phyloP scores from a whole-genome alignment of 208 protist species.

The Pavlovales sp. region DNA sequence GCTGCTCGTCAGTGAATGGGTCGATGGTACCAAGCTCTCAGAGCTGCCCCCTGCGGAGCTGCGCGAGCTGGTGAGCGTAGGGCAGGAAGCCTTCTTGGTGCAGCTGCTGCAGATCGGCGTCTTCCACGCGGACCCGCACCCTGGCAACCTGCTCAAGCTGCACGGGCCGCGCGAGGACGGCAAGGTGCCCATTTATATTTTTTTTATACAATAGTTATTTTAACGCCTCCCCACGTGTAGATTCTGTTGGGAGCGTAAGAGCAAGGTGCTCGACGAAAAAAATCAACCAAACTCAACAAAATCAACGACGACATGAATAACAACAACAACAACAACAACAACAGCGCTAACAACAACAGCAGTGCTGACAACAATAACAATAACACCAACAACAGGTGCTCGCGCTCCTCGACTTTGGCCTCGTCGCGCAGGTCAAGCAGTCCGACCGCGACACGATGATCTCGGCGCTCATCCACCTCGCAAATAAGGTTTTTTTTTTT shows the following conservation, averaged over 20 bases:
- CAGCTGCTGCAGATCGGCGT: constrained; percentile 48
- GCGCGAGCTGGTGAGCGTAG: constrained; percentile 21
- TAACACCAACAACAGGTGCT: too few relatives aligned
- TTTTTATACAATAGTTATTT: too few relatives aligned
- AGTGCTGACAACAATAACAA: too few relatives aligned
- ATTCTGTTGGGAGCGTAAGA: neutral
- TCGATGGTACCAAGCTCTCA: constrained; percentile 48
- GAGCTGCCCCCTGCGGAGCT: constrained; percentile 40
- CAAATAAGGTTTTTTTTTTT: too few relatives aligned
- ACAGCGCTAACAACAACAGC: too few relatives aligned
- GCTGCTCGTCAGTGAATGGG: constrained; percentile 48
- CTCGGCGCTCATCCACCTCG: constrained; percentile 46
- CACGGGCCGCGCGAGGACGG: neutral
- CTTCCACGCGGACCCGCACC: constrained; percentile 58
- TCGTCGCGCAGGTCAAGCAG: constrained; percentile 42
- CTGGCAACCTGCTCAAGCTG: constrained; percentile 41
- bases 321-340: too few relatives aligned
- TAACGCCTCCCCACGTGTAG: too few relatives aligned
- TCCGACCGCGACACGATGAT: constrained; percentile 48
- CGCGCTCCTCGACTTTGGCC: constrained; percentile 55
- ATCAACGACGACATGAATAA: too few relatives aligned
- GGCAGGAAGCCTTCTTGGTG: constrained; percentile 55
- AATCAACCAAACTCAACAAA: constrained; percentile 13
- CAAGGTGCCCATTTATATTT: neutral
- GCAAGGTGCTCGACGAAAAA: neutral